Percentiles rank a stretch among this genome's conserved stretches.
phyloP scores from a whole-genome alignment of 805 yeast species.

The Candida railenensis region DNA sequence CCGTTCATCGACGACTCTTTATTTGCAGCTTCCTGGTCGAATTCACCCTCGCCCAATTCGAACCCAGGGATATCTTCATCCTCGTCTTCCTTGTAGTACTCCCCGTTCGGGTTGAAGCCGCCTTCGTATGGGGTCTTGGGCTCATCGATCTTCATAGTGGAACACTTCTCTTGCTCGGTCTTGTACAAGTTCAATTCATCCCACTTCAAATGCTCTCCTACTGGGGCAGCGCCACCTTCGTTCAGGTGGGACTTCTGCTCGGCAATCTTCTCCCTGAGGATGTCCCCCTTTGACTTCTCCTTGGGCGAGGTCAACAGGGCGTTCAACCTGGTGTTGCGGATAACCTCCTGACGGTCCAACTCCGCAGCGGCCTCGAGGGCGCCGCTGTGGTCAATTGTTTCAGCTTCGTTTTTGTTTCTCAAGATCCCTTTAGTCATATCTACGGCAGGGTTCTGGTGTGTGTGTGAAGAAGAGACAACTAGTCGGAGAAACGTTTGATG shows the following conservation, averaged over 20 bases:
- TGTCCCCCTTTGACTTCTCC: constrained; percentile 42
- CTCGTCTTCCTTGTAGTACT: constrained; percentile 71
- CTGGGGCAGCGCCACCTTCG: background rate
- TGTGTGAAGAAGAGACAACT: no score
- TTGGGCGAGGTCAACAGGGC: constrained; percentile 45
- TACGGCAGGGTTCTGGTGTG: no score
- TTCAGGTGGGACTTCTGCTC: constrained; percentile 26
- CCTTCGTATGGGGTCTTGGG: constrained; percentile 96
- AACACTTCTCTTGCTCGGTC: constrained; percentile 68
- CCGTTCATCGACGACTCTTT: constrained; percentile 26
- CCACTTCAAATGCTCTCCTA: constrained; percentile 63
- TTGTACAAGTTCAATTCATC: constrained; percentile 74
- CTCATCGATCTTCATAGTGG: constrained; percentile 85
- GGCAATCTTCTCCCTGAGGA: constrained; percentile 45
- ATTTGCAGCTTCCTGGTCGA: constrained; percentile 25
- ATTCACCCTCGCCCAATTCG: constrained; percentile 57
- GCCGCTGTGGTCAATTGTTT: constrained; percentile 8
- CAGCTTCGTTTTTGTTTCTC: constrained; percentile 45
- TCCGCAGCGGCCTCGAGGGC: constrained; percentile 10
- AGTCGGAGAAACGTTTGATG: no score
- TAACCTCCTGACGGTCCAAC: constrained; percentile 70
- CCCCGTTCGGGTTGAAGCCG: constrained; percentile 79
- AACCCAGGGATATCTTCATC: constrained; percentile 58
- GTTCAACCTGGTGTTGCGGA: constrained; percentile 75
- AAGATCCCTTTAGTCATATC: constrained; percentile 45